Percentiles rank a stretch among this genome's conserved stretches.
phyloP scores from a whole-genome alignment of 2,329 filamentous ascomycete genomes.

The Aspergillus intermedius region DNA sequence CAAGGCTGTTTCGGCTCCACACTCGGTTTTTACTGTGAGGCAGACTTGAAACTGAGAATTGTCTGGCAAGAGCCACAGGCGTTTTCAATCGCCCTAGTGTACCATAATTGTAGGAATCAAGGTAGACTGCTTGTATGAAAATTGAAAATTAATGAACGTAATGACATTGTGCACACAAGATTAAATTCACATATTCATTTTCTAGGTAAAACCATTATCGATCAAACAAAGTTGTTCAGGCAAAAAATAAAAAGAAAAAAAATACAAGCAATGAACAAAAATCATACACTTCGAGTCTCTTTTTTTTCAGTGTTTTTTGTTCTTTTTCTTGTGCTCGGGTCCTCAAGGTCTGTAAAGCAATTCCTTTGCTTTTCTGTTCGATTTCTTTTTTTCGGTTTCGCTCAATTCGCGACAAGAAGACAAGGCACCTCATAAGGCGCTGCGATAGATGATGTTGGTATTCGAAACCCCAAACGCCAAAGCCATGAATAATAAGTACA shows the following conservation, averaged over 20 bases:
- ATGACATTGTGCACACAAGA: neutral
- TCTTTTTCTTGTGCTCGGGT: neutral
- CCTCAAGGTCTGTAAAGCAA: neutral
- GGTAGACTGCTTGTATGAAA: no score
- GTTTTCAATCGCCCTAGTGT: no score
- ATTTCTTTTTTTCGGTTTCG: slow-evolving; percentile 2
- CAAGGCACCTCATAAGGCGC: slow-evolving; percentile 14
- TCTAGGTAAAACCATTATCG: neutral
- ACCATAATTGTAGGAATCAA: no score
- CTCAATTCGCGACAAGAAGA: slow-evolving; percentile 9
- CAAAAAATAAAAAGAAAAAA: slow-evolving; percentile 4
- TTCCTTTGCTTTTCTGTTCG: slow-evolving; percentile 7
- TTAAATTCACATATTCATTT: neutral
- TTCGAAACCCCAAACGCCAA: slow-evolving; percentile 28
- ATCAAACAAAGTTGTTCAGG: neutral
- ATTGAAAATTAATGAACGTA: no score
- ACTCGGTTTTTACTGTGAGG: no score
- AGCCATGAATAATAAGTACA: slow-evolving; percentile 30
- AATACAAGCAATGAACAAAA: slow-evolving; percentile 6
- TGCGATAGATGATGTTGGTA: slow-evolving; percentile 16
- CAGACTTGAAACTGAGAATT: no score
- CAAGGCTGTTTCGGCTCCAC: no score
- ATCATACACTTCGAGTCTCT: slow-evolving; percentile 2
- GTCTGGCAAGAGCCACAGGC: no score
- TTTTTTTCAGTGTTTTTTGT: slow-evolving; percentile 7